These are phyloP conservation scores for Keithomyces neogunnii DNA, from an alignment of 2,329 filamentous ascomycete species.

Conservation along the genomic window DNA sequence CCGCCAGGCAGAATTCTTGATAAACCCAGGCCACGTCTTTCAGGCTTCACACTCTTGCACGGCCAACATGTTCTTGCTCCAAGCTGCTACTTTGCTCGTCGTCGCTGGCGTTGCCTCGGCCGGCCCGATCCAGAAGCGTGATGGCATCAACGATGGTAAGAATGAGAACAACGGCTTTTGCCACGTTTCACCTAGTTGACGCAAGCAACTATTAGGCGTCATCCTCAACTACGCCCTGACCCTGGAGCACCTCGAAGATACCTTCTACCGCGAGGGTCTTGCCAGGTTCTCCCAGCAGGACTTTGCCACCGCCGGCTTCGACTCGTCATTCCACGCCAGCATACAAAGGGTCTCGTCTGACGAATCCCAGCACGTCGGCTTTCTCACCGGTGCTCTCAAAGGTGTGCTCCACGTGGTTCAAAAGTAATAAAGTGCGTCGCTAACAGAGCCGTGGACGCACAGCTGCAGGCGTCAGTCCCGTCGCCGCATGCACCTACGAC, in stretches of 20 bases:
- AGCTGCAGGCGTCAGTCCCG: conserved; percentile 36
- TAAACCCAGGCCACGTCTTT: too few species aligned
- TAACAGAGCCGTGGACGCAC: not conserved
- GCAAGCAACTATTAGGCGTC: conserved; percentile 8
- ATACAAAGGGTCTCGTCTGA: conserved; percentile 47
- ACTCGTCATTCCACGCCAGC: conserved; percentile 46
- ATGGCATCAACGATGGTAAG: conserved; percentile 12
- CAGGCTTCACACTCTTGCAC: too few species aligned
- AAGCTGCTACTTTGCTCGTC: conserved; percentile 8
- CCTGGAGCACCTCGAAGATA: conserved; percentile 50
- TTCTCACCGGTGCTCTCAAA: conserved; percentile 37
- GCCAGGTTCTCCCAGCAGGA: conserved; percentile 44
- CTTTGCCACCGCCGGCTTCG: conserved; percentile 43
- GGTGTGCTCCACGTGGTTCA: conserved; percentile 3
- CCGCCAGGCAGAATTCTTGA: too few species aligned
- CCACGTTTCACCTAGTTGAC: not conserved
- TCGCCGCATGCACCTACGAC: conserved; percentile 45
- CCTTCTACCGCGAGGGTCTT: conserved; percentile 54
- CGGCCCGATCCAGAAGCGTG: conserved; percentile 10
- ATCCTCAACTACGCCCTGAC: conserved; percentile 40
- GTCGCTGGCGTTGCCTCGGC: conserved; percentile 9
- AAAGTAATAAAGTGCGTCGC: not conserved
- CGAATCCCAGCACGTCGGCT: conserved; percentile 46
- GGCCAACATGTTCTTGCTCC: conserved; percentile 10
- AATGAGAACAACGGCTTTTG: not conserved